Base-by-base conservation (phyloP, 2,329 filamentous ascomycete species). In the Ploettnerulaceae sp. region DNA sequence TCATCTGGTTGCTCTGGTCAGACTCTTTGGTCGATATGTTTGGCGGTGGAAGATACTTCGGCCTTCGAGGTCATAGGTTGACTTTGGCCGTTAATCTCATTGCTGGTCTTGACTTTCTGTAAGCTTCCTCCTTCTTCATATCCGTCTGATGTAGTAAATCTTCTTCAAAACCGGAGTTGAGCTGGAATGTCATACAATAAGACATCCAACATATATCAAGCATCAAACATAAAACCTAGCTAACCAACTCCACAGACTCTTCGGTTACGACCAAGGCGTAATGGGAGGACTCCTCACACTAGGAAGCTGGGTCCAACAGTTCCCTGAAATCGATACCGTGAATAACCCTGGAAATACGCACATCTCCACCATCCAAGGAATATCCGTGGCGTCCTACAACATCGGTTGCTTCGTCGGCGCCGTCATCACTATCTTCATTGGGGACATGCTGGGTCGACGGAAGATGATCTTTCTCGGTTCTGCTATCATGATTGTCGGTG, bases 61-160 rank as follows among this genome's bases (percentile, higher is more conserved):
- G 84, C 64, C 74, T 87, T 51, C 73, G 73, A 45, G 84, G 84
- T 69, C 69, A 74, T 25, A 66, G 67, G 64, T 77, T 88, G 54
- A 86, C 84, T 69, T 74, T 78, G 64, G 82, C 82, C 44, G 79
- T 89, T 56, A 79, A 80, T 52, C 67, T 81, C n/a, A 76, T 88
- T 58, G 84, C 84, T 48, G 84, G 84, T 59, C 77, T 82, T 39
- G 83, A 87, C 65, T 87, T 87, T 62, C 69, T 86, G 53, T 79
- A 46, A 60, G 53, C 77, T 18, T 76, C 66, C 72, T 12, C 32
- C 15, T 26, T 8, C 7, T 15, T 11, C 3, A 9, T 8, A 14
- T 11, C 3, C 7, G 15, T 39, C n/a, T n/a, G n/a, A n/a, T n/a
- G 7, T 29, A 4, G 7, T 7, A 7, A 12, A 7, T 28, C 25